These are phyloP conservation scores for Moricandia moricandioides DNA, from an alignment of 345 rosid genomes.

Conservation along the genomic window DNA sequence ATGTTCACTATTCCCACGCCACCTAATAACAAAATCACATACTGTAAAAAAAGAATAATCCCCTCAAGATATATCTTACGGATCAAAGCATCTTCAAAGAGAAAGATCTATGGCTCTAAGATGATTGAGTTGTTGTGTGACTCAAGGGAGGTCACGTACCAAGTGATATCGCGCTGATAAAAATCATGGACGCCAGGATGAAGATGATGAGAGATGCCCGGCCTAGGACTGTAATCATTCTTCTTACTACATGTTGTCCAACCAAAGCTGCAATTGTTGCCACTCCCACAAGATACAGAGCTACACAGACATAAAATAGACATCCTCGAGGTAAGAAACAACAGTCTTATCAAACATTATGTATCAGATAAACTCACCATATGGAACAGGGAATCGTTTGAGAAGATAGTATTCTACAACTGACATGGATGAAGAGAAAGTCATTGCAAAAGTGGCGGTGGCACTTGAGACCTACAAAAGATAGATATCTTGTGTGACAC, in stretches of 20 bases:
- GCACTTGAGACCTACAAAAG: slow-evolving; percentile 67
- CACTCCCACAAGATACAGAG: slow-evolving; percentile 53
- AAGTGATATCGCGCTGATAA: slow-evolving; percentile 58
- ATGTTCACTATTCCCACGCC: slow-evolving; percentile 58
- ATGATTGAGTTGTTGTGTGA: background rate
- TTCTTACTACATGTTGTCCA: slow-evolving; percentile 62
- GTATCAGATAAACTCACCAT: slow-evolving; percentile 42
- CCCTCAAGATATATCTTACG: too few species aligned
- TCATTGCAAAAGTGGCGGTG: slow-evolving; percentile 85
- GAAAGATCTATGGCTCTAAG: background rate
- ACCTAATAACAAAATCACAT: slow-evolving; percentile 31
- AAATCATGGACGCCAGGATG: slow-evolving; percentile 58
- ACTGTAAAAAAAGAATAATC: too few species aligned
- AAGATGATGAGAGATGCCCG: slow-evolving; percentile 72
- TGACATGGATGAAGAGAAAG: slow-evolving; percentile 81
- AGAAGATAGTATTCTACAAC: slow-evolving; percentile 83
- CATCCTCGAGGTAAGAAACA: background rate
- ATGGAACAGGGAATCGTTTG: slow-evolving; percentile 78
- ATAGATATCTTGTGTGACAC: background rate
- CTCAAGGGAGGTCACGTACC: slow-evolving; percentile 37
- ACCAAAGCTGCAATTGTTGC: slow-evolving; percentile 55
- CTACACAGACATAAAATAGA: slow-evolving; percentile 31
- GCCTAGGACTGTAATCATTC: slow-evolving; percentile 46
- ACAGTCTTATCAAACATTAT: background rate
- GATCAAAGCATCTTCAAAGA: background rate